Conservation (phyloP, 345 rosid species). For the Citrus reticulata region DNA sequence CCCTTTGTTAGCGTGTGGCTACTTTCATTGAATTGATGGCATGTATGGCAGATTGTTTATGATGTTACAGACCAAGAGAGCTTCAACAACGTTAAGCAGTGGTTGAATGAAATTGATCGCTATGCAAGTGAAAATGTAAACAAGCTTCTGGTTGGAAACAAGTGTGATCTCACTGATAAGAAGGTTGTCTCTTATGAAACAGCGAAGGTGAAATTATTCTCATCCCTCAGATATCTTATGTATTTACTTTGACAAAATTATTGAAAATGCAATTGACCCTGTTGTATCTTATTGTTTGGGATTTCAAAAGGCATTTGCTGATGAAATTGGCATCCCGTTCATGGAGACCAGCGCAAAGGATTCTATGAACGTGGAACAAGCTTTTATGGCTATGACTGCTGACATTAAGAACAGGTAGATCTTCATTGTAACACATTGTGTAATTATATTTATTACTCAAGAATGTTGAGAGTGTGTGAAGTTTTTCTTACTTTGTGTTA, state of each 20-base stretch:
- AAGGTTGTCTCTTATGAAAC: slow-evolving; percentile 72
- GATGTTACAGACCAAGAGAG: slow-evolving; percentile 83
- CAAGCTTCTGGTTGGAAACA: slow-evolving; percentile 76
- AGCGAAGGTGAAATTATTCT: slow-evolving; percentile 47
- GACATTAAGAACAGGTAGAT: slow-evolving; percentile 61
- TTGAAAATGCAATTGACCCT: neutral
- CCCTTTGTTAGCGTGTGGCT: neutral
- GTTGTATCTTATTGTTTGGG: neutral
- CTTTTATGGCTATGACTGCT: slow-evolving; percentile 83
- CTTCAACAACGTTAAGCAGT: slow-evolving; percentile 74
- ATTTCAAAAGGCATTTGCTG: slow-evolving; percentile 62
- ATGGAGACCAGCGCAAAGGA: slow-evolving; percentile 81
- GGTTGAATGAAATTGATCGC: slow-evolving; percentile 76
- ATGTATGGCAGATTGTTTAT: slow-evolving; percentile 54
- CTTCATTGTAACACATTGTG: neutral
- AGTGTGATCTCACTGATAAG: slow-evolving; percentile 60
- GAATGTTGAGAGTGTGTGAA: neutral
- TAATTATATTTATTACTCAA: neutral
- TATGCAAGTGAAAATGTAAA: slow-evolving; percentile 76
- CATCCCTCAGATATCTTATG: neutral
- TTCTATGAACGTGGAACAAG: slow-evolving; percentile 68
- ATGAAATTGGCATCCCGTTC: slow-evolving; percentile 74
- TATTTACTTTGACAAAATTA: neutral
- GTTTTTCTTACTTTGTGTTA: neutral
- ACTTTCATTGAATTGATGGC: neutral